These are phyloP conservation scores for Talaromyces sp. DNA, from an alignment of 2,329 filamentous ascomycete genomes.

Conservation along the genomic window DNA sequence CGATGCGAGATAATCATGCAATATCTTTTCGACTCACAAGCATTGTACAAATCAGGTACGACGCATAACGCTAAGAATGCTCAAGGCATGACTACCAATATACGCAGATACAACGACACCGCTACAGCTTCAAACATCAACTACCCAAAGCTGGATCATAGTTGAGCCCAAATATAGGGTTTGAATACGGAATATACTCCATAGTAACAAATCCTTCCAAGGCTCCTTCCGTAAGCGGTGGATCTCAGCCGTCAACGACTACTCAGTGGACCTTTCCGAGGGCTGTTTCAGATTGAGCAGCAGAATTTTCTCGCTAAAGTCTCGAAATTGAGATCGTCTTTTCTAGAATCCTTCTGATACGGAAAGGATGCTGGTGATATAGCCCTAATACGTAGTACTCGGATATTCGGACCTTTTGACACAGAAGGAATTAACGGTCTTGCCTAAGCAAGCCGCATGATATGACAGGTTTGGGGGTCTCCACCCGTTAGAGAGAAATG, in stretches of 20 bases:
- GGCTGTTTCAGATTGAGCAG: background rate
- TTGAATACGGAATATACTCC: background rate
- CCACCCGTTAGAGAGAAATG: background rate
- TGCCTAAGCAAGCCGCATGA: background rate
- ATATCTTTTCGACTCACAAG: background rate
- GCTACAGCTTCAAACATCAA: background rate
- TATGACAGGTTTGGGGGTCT: background rate
- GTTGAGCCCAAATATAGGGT: background rate
- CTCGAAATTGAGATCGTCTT: background rate
- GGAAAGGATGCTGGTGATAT: background rate
- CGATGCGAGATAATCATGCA: background rate
- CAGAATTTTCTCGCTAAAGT: background rate
- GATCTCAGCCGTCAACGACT: background rate
- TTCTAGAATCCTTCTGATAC: conserved; percentile 1
- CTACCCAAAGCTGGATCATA: background rate
- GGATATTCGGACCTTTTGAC: no score
- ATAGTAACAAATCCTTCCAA: background rate
- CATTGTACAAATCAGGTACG: background rate
- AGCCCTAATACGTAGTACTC: background rate
- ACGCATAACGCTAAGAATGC: background rate
- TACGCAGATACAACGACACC: background rate
- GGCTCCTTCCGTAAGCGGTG: background rate
- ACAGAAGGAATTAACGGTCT: background rate
- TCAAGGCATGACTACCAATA: background rate
- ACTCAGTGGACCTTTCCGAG: background rate